Base-by-base conservation (phyloP, 1,284 basidiomycete genomes). In the Trichosporon coremiiforme region DNA sequence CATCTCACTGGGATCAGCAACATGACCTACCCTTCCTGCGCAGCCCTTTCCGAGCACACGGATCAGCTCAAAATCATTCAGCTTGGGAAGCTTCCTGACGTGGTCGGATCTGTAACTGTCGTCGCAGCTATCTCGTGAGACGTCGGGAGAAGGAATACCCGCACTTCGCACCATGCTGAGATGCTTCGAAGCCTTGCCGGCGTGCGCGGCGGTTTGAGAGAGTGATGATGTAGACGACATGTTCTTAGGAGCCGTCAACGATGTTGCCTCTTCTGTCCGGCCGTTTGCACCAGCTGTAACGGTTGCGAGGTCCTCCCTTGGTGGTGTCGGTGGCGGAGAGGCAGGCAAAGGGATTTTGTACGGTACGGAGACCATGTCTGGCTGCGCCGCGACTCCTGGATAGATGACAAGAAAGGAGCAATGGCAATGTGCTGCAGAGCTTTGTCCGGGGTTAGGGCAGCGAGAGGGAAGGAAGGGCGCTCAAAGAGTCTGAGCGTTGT, bases 51-150 rank as follows among this genome's bases (percentile, higher is more conserved):
- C 95, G 7, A 98, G 86, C 20, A 98, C 95, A 29, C 94, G 88
- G 87, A 97, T 91, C 88, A 98, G 93, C 84, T 98, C 93, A 82
- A 98, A 98, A 84, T 98, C 95, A 76, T 94, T 89, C 71, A 98
- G 87, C 57, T 77, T 76, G 17, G 83, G 60, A 50, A 83, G 91
- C 69, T 89, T 87, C 36, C 38, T 55, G 45, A 38, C 45, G 17
- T 57, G 10, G 25, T 15, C 64, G 45, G 60, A 47, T 38, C 33
- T 41, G 55, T 31, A 35, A 15, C 57, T 33, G 17, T 62, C 45
- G 35, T 70, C 60, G 36, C 66, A 29, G 41, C 68, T 66, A 45
- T 66, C 69, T 29, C 67, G 33, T 17, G 71, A 68, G 25, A 60
- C 41, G 29, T 70, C 71, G 17, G 68, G 64, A 31, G 38, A 66